Base-by-base conservation (phyloP, 2,329 filamentous ascomycete genomes). In the Ceratocystiopsis minuta region DNA sequence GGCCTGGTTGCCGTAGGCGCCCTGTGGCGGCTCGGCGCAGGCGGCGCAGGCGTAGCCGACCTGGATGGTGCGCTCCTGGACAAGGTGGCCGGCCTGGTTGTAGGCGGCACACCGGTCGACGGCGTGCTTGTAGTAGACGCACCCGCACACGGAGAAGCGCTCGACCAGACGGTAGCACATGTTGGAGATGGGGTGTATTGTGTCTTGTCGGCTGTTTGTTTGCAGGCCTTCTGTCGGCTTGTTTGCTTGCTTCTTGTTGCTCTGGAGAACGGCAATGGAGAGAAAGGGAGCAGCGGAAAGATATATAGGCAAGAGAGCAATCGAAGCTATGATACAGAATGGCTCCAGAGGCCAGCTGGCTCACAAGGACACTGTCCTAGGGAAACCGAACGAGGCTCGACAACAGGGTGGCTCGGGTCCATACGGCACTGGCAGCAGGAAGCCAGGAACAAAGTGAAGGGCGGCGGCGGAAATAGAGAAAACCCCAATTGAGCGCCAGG, bases 101-200 rank as follows among this genome's bases (percentile, higher is more conserved):
- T 85, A 84, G 33, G 74, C 67, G 39, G 75, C 67, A 57, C 86
- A 94, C 46, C 81, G 80, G 55, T 94, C 86, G 52, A 94, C 70
- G 38, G 82, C 77, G 58, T 94, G 87, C 54, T 79, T 71, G 66
- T 88, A 84, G 67, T 94, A 92, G 52, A 88, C 69, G 62, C 86
- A 94, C 49, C 77, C 73, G 68, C 86, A 94, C 43, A 80, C 82
- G 43, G 85, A 78, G 66, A 86, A 94, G 45, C 83, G 70, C 60
- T 94, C 86, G 52, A 88, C 67, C 47, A 94, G 63, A 62, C 87
- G 82, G 55, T 84, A 87, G 56, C 86, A 94, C 86, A 94, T 93
- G 47, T 50, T 67, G 57, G 54, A 34, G 16, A 28, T 6, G 14
- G 20, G 24, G n/a, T 6, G 14, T 7, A 12, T 38, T 18, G 10